Conservation (phyloP, 2,329 filamentous ascomycete species). For the Epichloe hybrida region DNA sequence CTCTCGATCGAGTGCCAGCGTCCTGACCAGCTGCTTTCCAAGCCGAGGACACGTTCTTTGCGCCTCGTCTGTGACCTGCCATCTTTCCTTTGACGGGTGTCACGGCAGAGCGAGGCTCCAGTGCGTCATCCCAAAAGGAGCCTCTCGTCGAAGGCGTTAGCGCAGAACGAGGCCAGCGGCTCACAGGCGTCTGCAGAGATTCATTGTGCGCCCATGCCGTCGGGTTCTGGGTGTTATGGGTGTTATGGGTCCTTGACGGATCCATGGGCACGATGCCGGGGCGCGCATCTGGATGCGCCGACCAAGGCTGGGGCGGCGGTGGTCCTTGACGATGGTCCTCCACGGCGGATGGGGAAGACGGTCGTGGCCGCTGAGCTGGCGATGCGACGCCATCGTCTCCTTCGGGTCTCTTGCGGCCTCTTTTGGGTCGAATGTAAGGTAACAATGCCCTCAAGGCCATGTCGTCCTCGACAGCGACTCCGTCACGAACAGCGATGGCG, state of each 20-base stretch:
- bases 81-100: slow-evolving; percentile 47
- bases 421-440: slow-evolving; percentile 56
- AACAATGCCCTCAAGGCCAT: slow-evolving; percentile 73
- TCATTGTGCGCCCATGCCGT: slow-evolving; percentile 27
- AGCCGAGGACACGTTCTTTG: slow-evolving; percentile 76
- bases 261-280: slow-evolving; percentile 19
- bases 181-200: slow-evolving; percentile 45
- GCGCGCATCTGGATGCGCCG: slow-evolving; percentile 29
- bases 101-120: slow-evolving; percentile 60
- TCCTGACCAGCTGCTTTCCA: slow-evolving; percentile 59
- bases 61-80: slow-evolving; percentile 49
- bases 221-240: slow-evolving; percentile 9
- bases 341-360: slow-evolving; percentile 37
- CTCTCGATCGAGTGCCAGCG: slow-evolving; percentile 57
- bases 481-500: slow-evolving; percentile 57
- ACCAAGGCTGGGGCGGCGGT: slow-evolving; percentile 30
- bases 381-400: slow-evolving; percentile 36
- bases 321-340: slow-evolving; percentile 21
- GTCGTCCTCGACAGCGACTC: slow-evolving; percentile 75
- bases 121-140: slow-evolving; percentile 39
- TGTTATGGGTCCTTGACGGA: slow-evolving; percentile 18
- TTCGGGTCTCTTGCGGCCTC: slow-evolving; percentile 49
- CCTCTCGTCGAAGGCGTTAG: slow-evolving; percentile 50
- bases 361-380: slow-evolving; percentile 46
- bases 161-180: slow-evolving; percentile 65